These are phyloP conservation scores for Trichoderma cornu-damae DNA, from an alignment of 2,329 filamentous ascomycete genomes.

Conservation along the genomic window DNA sequence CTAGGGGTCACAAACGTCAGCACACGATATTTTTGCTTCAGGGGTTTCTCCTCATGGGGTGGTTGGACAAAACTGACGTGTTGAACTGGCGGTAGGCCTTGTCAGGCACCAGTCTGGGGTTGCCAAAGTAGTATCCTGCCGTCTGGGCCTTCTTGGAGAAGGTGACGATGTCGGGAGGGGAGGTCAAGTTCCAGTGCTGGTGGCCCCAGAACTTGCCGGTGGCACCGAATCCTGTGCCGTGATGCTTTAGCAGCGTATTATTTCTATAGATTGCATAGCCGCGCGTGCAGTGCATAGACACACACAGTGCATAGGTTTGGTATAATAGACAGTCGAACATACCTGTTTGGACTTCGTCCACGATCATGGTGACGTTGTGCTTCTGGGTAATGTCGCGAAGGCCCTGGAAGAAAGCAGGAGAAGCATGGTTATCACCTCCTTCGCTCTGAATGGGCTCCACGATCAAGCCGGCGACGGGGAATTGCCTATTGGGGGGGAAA, in stretches of 20 bases:
- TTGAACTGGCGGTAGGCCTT: constrained; percentile 84
- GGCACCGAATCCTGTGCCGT: constrained; percentile 58
- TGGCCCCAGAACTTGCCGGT: constrained; percentile 86
- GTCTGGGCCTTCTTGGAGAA: constrained; percentile 86
- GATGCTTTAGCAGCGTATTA: constrained; percentile 3
- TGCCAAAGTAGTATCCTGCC: constrained; percentile 76
- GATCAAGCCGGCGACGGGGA: constrained; percentile 67
- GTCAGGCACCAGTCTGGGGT: constrained; percentile 68
- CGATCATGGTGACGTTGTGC: constrained; percentile 67
- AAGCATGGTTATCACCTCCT: constrained; percentile 79
- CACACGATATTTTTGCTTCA: background rate
- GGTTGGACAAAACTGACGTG: constrained; percentile 42
- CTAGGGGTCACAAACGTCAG: constrained; percentile 12
- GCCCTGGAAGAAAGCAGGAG: constrained; percentile 70
- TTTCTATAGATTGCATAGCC: background rate
- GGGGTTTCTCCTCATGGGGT: background rate
- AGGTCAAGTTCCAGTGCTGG: constrained; percentile 70
- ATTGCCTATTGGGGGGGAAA: constrained; percentile 40
- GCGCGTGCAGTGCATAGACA: background rate
- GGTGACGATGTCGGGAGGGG: constrained; percentile 79
- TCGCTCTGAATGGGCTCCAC: constrained; percentile 80
- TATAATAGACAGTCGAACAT: background rate
- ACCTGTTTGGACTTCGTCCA: constrained; percentile 74
- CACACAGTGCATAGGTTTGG: too few relatives aligned
- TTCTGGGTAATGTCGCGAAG: constrained; percentile 67